Conservation (phyloP, 805 yeast genomes). For the Priceomyces medius region DNA sequence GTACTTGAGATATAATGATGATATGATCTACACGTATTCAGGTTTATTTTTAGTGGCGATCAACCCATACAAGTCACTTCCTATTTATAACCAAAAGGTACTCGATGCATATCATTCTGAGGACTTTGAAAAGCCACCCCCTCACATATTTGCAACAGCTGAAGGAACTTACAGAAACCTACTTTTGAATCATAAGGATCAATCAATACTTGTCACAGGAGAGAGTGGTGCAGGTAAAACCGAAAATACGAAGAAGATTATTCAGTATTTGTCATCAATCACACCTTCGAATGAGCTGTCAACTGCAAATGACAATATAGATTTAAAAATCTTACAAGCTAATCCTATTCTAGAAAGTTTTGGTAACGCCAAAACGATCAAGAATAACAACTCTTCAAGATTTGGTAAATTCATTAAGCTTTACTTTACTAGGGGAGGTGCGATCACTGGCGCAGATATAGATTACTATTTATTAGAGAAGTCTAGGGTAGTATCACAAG, state of each 20-base stretch:
- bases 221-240: conserved; percentile 99
- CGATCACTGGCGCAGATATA: conserved; percentile 83
- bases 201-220: conserved; percentile 94
- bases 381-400: conserved; percentile 92
- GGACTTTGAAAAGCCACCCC: conserved; percentile 46
- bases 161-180: conserved; percentile 82
- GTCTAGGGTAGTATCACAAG: conserved; percentile 83
- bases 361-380: conserved; percentile 94
- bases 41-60: conserved; percentile 94
- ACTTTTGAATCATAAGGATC: conserved; percentile 67
- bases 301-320: conserved; percentile 43
- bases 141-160: conserved; percentile 86
- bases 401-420: conserved; percentile 95
- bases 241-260: conserved; percentile 91
- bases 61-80: conserved; percentile 79
- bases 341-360: conserved; percentile 95
- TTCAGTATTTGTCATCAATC: conserved; percentile 84
- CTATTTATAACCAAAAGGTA: conserved; percentile 63
- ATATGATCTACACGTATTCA: conserved; percentile 86
- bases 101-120: conserved; percentile 53
- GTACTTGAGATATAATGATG: conserved; percentile 71
- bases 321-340: conserved; percentile 83
- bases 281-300: conserved; percentile 35
- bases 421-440: conserved; percentile 62
- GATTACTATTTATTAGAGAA: conserved; percentile 94